Conservation (phyloP, 768 basidiomycete species). For the Leucocoprinus leucothites region DNA sequence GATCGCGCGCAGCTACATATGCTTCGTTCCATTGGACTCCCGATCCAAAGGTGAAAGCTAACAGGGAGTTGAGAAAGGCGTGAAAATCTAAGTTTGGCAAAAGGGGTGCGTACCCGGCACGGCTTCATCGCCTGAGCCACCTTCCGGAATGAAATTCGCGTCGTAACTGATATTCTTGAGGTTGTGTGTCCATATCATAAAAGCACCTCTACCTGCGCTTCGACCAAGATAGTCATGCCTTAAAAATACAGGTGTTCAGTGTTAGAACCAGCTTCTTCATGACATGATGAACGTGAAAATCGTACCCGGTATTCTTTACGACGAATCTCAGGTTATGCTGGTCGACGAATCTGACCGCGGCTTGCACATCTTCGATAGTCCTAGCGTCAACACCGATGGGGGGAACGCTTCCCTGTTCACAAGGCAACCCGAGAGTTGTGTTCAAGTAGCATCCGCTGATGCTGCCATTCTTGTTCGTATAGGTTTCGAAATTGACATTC, state of each 20-base stretch:
- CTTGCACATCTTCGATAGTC: conserved; percentile 33
- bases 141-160: conserved; percentile 23
- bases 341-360: conserved; percentile 34
- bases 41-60: conserved; percentile 25
- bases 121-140: conserved; percentile 17
- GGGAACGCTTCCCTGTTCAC: conserved; percentile 37
- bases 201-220: conserved; percentile 32
- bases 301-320: conserved; percentile 35
- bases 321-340: conserved; percentile 33
- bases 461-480: conserved; percentile 33
- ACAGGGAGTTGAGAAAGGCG: conserved; percentile 3
- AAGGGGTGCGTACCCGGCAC: conserved; percentile 19
- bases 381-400: conserved; percentile 36
- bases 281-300: conserved; percentile 30
- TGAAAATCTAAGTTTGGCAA: conserved; percentile 27
- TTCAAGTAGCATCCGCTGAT: conserved; percentile 51
- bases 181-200: conserved; percentile 40
- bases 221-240: conserved; percentile 39
- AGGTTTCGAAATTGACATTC: conserved; percentile 13
- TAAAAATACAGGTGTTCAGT: too few species aligned
- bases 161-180: conserved; percentile 34
- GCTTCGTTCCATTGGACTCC: conserved; percentile 37
- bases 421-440: conserved; percentile 33
- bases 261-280: too few species aligned
- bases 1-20: conserved; percentile 26